phyloP scores from a whole-genome alignment of 208 protist genomes.

The Leishmania martiniquensis region DNA sequence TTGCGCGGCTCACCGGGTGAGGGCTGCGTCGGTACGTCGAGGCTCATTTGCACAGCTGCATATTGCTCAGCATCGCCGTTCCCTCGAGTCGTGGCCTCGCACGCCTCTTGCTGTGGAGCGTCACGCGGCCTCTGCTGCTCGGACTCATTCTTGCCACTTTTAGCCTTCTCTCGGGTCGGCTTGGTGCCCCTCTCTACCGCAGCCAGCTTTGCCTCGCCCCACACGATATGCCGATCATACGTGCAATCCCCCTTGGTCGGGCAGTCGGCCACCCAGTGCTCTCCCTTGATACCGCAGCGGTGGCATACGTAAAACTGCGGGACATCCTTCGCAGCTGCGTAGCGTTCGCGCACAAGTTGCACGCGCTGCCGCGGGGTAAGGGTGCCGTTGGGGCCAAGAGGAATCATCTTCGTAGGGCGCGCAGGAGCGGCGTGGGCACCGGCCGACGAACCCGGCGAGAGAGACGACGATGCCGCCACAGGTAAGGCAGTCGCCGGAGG shows the following conservation, averaged over 20 bases:
- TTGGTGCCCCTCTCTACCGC: slow-evolving; percentile 6
- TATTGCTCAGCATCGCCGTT: background rate
- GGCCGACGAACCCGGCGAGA: background rate
- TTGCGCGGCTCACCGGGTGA: background rate
- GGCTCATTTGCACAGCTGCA: background rate
- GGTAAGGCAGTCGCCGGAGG: background rate
- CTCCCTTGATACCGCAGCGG: slow-evolving; percentile 78
- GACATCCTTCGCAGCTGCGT: slow-evolving; percentile 59
- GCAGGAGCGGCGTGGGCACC: slow-evolving; percentile 1
- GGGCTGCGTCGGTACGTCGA: background rate
- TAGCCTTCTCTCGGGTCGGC: background rate
- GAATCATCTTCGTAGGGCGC: slow-evolving; percentile 49
- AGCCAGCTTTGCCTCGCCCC: slow-evolving; percentile 68
- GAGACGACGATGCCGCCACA: background rate
- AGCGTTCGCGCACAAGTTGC: slow-evolving; percentile 72
- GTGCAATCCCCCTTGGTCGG: slow-evolving; percentile 61
- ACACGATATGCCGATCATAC: slow-evolving; percentile 70
- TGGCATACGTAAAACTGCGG: slow-evolving; percentile 84
- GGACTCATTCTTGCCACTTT: background rate
- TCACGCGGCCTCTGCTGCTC: background rate
- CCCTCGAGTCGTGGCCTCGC: background rate
- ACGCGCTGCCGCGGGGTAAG: slow-evolving; percentile 66
- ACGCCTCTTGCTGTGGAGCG: background rate
- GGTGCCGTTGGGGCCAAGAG: slow-evolving; percentile 69
- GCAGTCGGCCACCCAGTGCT: slow-evolving; percentile 78